A percentile compares a stretch with the other conserved stretches of the same genome.
phyloP scores from a whole-genome alignment of 192 early-diverging fungal genomes.

The Entrophospora sp. region DNA sequence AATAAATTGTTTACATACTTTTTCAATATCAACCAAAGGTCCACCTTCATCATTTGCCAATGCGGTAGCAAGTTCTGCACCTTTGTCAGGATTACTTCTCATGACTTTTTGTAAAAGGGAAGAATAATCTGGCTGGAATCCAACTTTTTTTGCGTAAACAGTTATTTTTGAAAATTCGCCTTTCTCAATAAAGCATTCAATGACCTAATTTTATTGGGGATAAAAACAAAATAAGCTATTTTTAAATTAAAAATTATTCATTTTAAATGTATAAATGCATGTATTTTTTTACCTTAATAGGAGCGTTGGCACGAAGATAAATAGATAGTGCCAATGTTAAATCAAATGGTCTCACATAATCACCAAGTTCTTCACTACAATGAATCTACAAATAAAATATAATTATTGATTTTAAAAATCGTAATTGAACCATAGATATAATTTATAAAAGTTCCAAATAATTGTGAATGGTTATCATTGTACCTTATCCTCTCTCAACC shows the following conservation, averaged over 20 bases:
- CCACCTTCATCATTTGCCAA: conserved; percentile 78
- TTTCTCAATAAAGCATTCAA: conserved; percentile 93
- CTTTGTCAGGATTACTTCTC: conserved; percentile 87
- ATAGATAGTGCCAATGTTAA: conserved; percentile 86
- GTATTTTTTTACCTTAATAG: conserved; percentile 80
- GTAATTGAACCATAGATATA: no score
- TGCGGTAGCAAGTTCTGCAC: conserved; percentile 82
- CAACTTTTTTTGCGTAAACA: conserved; percentile 89
- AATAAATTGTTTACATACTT: conserved; percentile 22
- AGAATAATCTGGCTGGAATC: conserved; percentile 87
- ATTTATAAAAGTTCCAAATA: not conserved
- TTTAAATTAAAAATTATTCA: not conserved
- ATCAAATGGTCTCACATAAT: conserved; percentile 90
- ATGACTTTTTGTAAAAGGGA: conserved; percentile 85
- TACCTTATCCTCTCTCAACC: conserved; percentile 95
- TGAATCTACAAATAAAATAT: conserved; percentile 55
- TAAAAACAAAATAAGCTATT: not conserved
- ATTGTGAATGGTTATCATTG: not conserved
- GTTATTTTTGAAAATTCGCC: conserved; percentile 95
- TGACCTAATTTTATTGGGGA: conserved; percentile 43
- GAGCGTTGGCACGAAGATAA: conserved; percentile 88
- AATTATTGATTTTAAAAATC: no score
- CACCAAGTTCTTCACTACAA: conserved; percentile 97
- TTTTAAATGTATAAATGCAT: no score
- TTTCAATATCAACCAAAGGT: conserved; percentile 75